Conservation (phyloP, 441 rosid genomes). For the Codiaeum variegatum region DNA sequence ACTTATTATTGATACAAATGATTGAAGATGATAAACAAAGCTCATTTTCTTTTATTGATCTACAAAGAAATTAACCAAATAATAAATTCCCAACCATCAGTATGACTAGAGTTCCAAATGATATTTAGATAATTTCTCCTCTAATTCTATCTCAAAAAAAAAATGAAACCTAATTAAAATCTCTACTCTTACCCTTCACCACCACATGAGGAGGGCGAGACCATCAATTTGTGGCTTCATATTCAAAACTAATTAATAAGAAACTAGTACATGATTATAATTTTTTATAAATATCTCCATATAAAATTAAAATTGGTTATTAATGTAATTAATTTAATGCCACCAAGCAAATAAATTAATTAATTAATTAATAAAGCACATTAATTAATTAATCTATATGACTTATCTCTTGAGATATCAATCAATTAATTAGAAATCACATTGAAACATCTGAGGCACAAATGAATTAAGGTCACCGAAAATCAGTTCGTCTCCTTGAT, state of each 20-base stretch:
- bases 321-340: background rate
- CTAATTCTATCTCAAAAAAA: background rate
- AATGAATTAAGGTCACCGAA: conserved; percentile 53
- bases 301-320: background rate
- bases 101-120: background rate
- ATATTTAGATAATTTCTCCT: background rate
- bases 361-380: background rate
- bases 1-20: conserved; percentile 13
- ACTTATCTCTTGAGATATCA: background rate
- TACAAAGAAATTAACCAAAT: conserved; percentile 17
- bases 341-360: background rate
- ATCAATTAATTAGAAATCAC: conserved; percentile 31
- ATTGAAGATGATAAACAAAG: background rate
- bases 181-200: conserved; percentile 15
- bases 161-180: background rate
- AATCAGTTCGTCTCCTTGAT: conserved; percentile 34
- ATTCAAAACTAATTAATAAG: conserved; percentile 9
- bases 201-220: conserved; percentile 10
- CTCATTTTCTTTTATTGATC: conserved; percentile 8
- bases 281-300: no score
- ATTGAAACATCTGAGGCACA: conserved; percentile 46
- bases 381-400: background rate
- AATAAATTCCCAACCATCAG: conserved; percentile 5
- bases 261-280: background rate
- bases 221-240: conserved; percentile 4